Base-by-base conservation (phyloP, 2,329 filamentous ascomycete species). In the Cadophora sp. region DNA sequence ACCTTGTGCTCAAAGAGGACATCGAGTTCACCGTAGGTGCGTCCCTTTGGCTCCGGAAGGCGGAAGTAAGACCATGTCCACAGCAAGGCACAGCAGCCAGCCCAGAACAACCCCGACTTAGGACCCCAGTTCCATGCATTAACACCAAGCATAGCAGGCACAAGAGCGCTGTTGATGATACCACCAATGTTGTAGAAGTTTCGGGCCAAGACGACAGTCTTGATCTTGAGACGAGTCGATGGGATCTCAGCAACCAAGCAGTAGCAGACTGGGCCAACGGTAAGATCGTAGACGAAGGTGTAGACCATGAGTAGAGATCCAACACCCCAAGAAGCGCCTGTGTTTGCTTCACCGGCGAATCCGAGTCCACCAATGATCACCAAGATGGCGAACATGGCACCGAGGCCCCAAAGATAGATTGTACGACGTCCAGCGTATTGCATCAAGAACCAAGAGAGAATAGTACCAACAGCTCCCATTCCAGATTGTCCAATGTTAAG, bases 1-100 rank as follows among this genome's bases (percentile, higher is more conserved):
- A 94, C 81, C 3, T 56, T 62, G 50, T 58, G 56, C 22, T 68
- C 92, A 76, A 97, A 97, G 58, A 97, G 83, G 64, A 96, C 76
- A 77, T 97, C 93, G 67, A 97, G 82, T 80, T 97, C 93, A 4
- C 92, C 93, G 76, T 94, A 97, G 0, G 92, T 92, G 56, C 92
- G 87, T 8, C 91, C 93, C 4, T 83, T 83, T 2, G 82, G 81
- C 74, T 84, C 83, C 31, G 80, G 81, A 6, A 80, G 72, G 64
- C 76, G 79, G 67, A 79, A 80, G 68, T 74, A 80, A 1, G 80
- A 78, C 73, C 82, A 83, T 0, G 74, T 69, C 0, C 80, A 72
- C 53, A 80, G 79, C 1, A 79, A 50, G 11, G 80, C 71, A 70
- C 81, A 80, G 53, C 80, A 74, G 1, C 76, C 80, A 19, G 78